phyloP scores from a whole-genome alignment of 352 stramenopile species.

The Phytophthora pisi region DNA sequence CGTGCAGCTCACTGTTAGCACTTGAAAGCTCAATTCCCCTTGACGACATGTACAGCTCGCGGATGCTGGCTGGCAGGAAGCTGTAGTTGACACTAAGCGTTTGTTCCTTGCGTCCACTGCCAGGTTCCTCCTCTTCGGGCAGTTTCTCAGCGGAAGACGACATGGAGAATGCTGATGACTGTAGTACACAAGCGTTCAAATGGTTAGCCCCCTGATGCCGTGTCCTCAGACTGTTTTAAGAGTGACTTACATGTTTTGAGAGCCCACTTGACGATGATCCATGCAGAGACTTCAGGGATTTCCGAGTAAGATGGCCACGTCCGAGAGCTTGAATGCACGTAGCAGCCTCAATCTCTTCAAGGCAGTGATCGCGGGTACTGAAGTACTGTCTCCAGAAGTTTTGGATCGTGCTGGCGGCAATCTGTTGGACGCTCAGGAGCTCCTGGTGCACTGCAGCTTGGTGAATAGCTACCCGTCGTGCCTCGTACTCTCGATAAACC shows the following conservation, averaged over 20 bases:
- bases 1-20: constrained; percentile 12
- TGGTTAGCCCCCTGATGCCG: neutral
- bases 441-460: constrained; percentile 42
- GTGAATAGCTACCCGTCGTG: constrained; percentile 27
- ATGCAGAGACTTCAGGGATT: constrained; percentile 53
- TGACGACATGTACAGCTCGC: constrained; percentile 41
- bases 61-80: constrained; percentile 47
- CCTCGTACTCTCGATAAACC: constrained; percentile 38
- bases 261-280: constrained; percentile 23
- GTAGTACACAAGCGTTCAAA: constrained; percentile 5
- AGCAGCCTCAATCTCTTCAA: constrained; percentile 58
- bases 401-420: constrained; percentile 62
- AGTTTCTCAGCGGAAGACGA: constrained; percentile 24
- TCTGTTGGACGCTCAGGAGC: constrained; percentile 48
- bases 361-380: constrained; percentile 21
- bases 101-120: constrained; percentile 9
- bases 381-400: constrained; percentile 44
- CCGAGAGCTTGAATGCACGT: constrained; percentile 75
- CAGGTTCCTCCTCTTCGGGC: constrained; percentile 20
- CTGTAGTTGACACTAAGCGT: constrained; percentile 38
- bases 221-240: neutral
- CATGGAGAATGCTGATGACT: constrained; percentile 48
- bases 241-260: constrained; percentile 31
- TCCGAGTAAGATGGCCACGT: constrained; percentile 58
- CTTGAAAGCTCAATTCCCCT: constrained; percentile 5